Evolutionary conservation across 371 early-diverging fungal species (phyloP).

Genomic region (Mucor ambiguus): DNA sequence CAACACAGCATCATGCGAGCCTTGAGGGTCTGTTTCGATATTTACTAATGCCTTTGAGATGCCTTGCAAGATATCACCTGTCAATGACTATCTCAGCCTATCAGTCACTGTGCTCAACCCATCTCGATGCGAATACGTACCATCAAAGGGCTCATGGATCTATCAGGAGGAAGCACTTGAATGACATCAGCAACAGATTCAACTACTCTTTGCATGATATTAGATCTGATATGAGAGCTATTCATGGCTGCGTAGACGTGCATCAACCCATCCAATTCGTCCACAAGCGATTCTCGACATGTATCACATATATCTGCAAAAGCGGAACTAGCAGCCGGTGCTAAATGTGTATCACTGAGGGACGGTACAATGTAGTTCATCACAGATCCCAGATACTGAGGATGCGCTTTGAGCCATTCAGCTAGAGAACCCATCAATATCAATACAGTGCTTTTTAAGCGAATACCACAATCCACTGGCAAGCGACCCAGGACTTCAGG

Average conservation of each 20-base stretch:
- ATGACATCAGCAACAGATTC: slow-evolving; percentile 76
- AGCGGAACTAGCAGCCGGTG: slow-evolving; percentile 65
- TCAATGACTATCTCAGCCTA: slow-evolving; percentile 30
- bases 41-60: slow-evolving; percentile 30
- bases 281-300: slow-evolving; percentile 68
- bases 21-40: slow-evolving; percentile 19
- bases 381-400: slow-evolving; percentile 58
- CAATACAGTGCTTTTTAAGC: slow-evolving; percentile 54
- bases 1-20: slow-evolving; percentile 24
- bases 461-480: slow-evolving; percentile 37
- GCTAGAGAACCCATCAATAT: slow-evolving; percentile 65
- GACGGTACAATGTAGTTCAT: slow-evolving; percentile 72
- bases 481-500: slow-evolving; percentile 56
- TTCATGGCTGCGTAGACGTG: slow-evolving; percentile 57
- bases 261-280: slow-evolving; percentile 64
- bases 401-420: slow-evolving; percentile 74
- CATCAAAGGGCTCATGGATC: slow-evolving; percentile 59
- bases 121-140: too few relatives aligned
- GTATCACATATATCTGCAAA: slow-evolving; percentile 77
- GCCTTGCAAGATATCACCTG: slow-evolving; percentile 48
- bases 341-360: slow-evolving; percentile 60
- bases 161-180: slow-evolving; percentile 62
- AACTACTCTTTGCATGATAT: slow-evolving; percentile 69
- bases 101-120: too few relatives aligned
- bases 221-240: slow-evolving; percentile 40